Conservation (phyloP, 148 eudicot species). For the Spergularia marina region DNA sequence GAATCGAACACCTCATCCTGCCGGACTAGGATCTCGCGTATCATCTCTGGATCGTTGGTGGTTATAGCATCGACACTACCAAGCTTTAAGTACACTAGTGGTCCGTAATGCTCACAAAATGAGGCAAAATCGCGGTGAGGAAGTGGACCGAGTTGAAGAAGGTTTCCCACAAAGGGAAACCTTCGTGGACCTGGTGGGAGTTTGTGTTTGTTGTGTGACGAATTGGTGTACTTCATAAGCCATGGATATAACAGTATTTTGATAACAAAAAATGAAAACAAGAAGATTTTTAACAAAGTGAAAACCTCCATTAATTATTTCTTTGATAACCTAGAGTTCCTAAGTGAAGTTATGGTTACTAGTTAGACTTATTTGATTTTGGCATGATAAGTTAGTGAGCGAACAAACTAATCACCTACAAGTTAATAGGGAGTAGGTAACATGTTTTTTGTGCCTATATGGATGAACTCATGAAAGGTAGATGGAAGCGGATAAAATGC, state of each 20-base stretch:
- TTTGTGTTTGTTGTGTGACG: conserved; percentile 5
- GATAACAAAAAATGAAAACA: conserved; percentile 29
- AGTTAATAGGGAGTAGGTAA: conserved; percentile 7
- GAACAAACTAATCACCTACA: conserved; percentile 12
- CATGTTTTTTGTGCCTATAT: conserved; percentile 16
- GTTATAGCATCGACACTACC: conserved; percentile 88
- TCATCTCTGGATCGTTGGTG: conserved; percentile 79
- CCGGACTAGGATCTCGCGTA: conserved; percentile 64
- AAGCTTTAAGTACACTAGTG: conserved; percentile 72
- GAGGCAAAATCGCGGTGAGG: conserved; percentile 88
- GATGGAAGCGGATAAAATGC: conserved; percentile 16
- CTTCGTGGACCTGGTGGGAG: conserved; percentile 86
- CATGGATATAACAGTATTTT: conserved; percentile 29
- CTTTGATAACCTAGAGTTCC: not conserved
- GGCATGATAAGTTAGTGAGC: conserved; percentile 27
- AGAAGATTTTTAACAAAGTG: conserved; percentile 32
- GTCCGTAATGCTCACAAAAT: conserved; percentile 73
- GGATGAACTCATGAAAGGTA: not conserved
- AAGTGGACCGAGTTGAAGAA: conserved; percentile 69
- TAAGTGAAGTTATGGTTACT: not conserved
- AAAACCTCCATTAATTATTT: conserved; percentile 32
- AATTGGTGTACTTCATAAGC: conserved; percentile 15
- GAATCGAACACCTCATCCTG: conserved; percentile 89
- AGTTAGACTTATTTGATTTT: not conserved
- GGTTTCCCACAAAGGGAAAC: conserved; percentile 91